These are phyloP conservation scores for Hylodesmum podocarpum DNA, from an alignment of 306 rosid species.

Conservation along the genomic window DNA sequence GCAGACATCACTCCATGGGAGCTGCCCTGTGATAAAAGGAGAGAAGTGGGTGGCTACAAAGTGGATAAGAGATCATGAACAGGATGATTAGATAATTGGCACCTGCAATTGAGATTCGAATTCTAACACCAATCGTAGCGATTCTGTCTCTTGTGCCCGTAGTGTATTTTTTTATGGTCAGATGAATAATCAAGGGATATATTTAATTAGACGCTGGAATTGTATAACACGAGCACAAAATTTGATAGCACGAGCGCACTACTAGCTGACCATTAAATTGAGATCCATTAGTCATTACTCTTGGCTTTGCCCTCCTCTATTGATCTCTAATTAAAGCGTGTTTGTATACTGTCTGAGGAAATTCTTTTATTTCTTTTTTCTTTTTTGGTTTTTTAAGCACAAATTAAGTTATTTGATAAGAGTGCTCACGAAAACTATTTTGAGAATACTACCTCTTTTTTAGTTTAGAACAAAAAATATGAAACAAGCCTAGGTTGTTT, in stretches of 20 bases:
- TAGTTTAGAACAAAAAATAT: not conserved
- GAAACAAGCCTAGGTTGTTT: not conserved
- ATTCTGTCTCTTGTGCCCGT: not conserved
- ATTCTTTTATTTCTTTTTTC: not conserved
- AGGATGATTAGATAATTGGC: slow-evolving; percentile 34
- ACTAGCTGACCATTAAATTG: not conserved
- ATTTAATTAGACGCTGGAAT: slow-evolving; percentile 18
- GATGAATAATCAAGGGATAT: slow-evolving; percentile 18
- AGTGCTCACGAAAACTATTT: not conserved
- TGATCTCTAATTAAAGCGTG: not conserved
- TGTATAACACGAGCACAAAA: slow-evolving; percentile 8
- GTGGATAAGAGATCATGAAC: slow-evolving; percentile 79
- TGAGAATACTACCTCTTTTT: not conserved
- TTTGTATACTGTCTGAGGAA: not conserved
- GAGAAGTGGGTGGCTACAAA: slow-evolving; percentile 96
- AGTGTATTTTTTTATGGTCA: slow-evolving; percentile 6
- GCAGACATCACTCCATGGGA: slow-evolving; percentile 91
- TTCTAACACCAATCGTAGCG: not conserved
- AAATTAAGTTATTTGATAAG: not conserved
- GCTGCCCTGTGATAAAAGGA: slow-evolving; percentile 84
- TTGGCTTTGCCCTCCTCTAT: not conserved
- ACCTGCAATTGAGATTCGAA: not conserved
- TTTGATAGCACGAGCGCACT: not conserved
- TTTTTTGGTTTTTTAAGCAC: too few relatives aligned
- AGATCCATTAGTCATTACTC: not conserved